These are phyloP conservation scores for Aphanomyces stellatus DNA, from an alignment of 352 stramenopile genomes.

Conservation along the genomic window DNA sequence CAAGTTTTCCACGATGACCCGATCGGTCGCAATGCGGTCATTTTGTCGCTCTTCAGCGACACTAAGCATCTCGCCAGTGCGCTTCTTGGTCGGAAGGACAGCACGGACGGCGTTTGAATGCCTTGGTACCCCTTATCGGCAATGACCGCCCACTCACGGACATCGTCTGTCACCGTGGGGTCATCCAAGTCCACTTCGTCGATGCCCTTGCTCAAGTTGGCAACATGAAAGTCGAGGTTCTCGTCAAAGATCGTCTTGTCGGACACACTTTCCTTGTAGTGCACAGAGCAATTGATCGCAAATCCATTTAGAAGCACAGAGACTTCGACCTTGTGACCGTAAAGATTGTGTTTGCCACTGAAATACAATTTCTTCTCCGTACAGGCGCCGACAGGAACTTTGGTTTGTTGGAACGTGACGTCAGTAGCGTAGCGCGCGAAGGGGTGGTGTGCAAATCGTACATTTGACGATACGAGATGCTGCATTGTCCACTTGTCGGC, in stretches of 20 bases:
- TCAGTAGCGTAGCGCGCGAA: neutral
- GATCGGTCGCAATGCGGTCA: constrained; percentile 5
- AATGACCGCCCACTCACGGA: constrained; percentile 4
- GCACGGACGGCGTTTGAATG: neutral
- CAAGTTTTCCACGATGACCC: constrained; percentile 19
- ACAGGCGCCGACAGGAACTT: neutral
- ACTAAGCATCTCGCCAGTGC: neutral
- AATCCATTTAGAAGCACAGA: neutral
- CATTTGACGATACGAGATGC: neutral
- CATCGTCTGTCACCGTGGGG: neutral
- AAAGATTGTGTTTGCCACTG: neutral
- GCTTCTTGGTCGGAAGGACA: constrained; percentile 2
- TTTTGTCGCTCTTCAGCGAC: neutral
- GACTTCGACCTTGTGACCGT: constrained; percentile 3
- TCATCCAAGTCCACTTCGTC: neutral
- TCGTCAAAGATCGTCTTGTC: neutral
- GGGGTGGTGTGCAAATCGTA: neutral
- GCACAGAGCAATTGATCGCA: neutral
- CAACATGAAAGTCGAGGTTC: neutral
- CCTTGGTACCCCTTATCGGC: constrained; percentile 19
- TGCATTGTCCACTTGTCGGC: neutral
- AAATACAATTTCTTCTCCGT: neutral
- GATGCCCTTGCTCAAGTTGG: neutral
- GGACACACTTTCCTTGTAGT: neutral
- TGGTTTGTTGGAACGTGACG: neutral